Base-by-base conservation (phyloP, 345 rosid species). In the Eucalyptus tenuipes region DNA sequence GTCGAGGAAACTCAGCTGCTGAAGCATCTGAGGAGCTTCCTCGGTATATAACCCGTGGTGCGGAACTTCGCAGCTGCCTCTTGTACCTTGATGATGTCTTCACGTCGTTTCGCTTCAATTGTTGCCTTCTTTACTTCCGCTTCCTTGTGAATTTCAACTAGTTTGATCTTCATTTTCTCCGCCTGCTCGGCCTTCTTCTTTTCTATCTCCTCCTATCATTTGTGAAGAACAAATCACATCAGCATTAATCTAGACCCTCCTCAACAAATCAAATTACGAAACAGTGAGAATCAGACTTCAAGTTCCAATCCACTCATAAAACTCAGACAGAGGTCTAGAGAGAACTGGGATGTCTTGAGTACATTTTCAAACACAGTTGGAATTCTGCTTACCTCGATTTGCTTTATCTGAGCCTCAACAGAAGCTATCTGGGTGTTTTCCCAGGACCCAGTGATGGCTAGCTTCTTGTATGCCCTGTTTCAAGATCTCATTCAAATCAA, bases 81-180 rank as follows among this genome's bases (percentile, higher is more conserved):
- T 82, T 88, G 90, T 49, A 94, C 87, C 86, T 96, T 92, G 49
- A 89, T 90, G 89, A 89, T 29, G 13, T 93, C 92, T 90, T 94
- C 92, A 1, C 87, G 92, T 81, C 93, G 64, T 84, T 88, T 91
- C 29, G 94, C 94, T 86, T 95, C 94, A 61, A 94, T 87, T 57
- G 81, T 87, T 27, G 92, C 95, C 92, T 93, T 94, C 91, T 91
- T 96, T 15, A 91, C 94, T 88, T 96, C 98, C 8, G 96, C 95
- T 87, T 87, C 89, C 90, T 81, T 94, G 82, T 91, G 94, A 57
- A 95, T 91, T 86, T 94, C 94, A 2, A 96, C 95, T 64, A 91
- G 79, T 90, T 89, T 94, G 89, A 93, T 94, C 85, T 90, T 93
- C 86, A 90, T 87, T 91, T 88, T 93, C 94, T 95, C 95, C 7